phyloP scores from a whole-genome alignment of 176 grass and related monocot species.

The Triticum monococcum region DNA sequence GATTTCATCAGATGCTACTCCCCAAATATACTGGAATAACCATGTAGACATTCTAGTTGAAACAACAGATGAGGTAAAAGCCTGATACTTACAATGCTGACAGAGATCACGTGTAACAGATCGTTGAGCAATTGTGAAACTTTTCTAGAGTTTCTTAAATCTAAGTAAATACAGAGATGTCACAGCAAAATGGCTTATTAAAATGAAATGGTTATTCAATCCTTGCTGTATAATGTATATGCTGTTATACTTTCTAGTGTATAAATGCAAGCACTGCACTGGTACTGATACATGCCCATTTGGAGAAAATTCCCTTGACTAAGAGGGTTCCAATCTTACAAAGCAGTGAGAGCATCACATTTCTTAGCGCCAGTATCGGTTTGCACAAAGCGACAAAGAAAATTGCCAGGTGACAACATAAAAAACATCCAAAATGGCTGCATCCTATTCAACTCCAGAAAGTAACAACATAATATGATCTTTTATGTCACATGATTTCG shows the following conservation, averaged over 20 bases:
- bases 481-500: not conserved
- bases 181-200: not conserved
- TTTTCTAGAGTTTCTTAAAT: not conserved
- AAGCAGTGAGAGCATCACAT: not conserved
- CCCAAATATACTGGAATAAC: constrained; percentile 3
- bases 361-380: not conserved
- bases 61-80: not conserved
- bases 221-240: not conserved
- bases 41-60: not conserved
- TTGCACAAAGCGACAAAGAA: not conserved
- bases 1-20: constrained; percentile 19
- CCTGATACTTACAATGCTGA: not conserved
- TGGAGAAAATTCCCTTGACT: not conserved
- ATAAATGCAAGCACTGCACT: not conserved
- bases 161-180: not conserved
- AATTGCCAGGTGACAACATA: not conserved
- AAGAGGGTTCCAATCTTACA: not conserved
- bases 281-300: not conserved
- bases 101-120: not conserved
- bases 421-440: not conserved
- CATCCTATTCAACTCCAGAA: constrained; percentile 11
- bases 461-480: not conserved
- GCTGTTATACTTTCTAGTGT: not conserved
- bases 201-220: constrained; percentile 20
- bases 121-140: not conserved